Evolutionary conservation across 2,329 filamentous ascomycete genomes (phyloP).

Genomic region (Sphaerulina populicola): DNA sequence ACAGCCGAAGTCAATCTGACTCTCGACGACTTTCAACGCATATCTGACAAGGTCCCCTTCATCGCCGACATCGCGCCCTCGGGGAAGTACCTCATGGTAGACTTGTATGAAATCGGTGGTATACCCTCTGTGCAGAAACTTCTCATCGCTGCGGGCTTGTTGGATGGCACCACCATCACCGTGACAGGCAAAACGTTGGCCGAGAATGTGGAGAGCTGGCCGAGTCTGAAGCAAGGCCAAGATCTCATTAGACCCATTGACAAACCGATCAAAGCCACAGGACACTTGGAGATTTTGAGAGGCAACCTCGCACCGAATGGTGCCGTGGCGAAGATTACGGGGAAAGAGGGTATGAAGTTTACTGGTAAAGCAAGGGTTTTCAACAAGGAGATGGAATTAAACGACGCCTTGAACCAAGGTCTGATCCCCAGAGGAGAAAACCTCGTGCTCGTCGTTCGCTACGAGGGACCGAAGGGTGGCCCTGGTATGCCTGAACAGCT

Average conservation of each 20-base stretch:
- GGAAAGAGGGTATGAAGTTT: constrained; percentile 82
- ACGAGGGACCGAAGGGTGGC: constrained; percentile 87
- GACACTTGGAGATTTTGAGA: constrained; percentile 78
- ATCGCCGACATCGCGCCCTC: constrained; percentile 77
- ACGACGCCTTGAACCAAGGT: constrained; percentile 63
- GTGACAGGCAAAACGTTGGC: constrained; percentile 77
- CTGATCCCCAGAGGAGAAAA: constrained; percentile 68
- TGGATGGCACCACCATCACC: constrained; percentile 71
- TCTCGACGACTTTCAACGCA: constrained; percentile 73
- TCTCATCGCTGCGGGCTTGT: constrained; percentile 63
- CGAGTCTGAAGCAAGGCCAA: constrained; percentile 66
- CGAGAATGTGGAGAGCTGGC: constrained; percentile 70
- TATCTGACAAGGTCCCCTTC: constrained; percentile 75
- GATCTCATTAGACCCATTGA: constrained; percentile 70
- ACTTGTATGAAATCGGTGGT: constrained; percentile 77
- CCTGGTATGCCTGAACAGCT: constrained; percentile 96
- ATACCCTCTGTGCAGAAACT: constrained; percentile 80
- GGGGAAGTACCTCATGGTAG: constrained; percentile 79
- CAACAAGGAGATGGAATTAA: constrained; percentile 73
- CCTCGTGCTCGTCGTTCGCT: constrained; percentile 80
- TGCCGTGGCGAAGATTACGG: constrained; percentile 91
- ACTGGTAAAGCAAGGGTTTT: constrained; percentile 75
- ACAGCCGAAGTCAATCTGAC: constrained; percentile 70
- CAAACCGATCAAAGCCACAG: constrained; percentile 77
- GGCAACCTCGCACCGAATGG: constrained; percentile 85